Evolutionary conservation across 176 grass and related monocot species (phyloP), one percentile per base, ranked within the genome.

Genomic region (Olyra latifolia): DNA sequence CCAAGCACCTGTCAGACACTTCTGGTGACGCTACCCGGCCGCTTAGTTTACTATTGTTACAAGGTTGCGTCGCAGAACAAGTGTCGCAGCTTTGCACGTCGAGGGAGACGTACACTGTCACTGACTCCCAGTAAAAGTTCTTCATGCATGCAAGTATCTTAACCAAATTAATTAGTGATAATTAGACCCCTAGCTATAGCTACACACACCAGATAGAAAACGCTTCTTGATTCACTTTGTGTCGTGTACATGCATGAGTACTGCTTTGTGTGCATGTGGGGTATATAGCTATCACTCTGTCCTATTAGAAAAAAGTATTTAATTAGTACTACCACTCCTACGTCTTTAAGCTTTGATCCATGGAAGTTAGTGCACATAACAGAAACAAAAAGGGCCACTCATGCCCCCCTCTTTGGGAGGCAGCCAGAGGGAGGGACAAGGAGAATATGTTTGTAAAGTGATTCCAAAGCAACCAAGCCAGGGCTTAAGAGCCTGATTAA

Each of bases 361-460:
- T 80, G 44, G 61, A 25, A 75, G 75, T 84, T 53, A 74, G 80
- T 79, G 60, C 58, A 10, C 60, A 60, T 19, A 75, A 85, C 78
- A 48, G 78, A 59, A 72, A 66, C 72, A 72, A 82, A 85, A 89
- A 82, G 78, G 19, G 17, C 10, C 78, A 77, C 48, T 82, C 77
- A 85, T 89, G 71, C 30, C 71, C 47, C 29, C 49, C 40, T 23
- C 53, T 70, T 68, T 85, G 48, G 41, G 58, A 23, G 38, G 24
- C 45, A 60, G 55, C 16, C 10, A 29, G 58, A 61, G 58, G 1
- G 69, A 84, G 76, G 81, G 87, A 85, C 87, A 89, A 48, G 82
- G 48, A 35, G 82, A 76, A 85, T 89, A 89, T 89, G 49, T 80
- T 70, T 85, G 64, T 44, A 71, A 81, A 81, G 82, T 45, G 81